phyloP scores from a whole-genome alignment of 2,329 filamentous ascomycete species.

The Ceratocystis colombiana region DNA sequence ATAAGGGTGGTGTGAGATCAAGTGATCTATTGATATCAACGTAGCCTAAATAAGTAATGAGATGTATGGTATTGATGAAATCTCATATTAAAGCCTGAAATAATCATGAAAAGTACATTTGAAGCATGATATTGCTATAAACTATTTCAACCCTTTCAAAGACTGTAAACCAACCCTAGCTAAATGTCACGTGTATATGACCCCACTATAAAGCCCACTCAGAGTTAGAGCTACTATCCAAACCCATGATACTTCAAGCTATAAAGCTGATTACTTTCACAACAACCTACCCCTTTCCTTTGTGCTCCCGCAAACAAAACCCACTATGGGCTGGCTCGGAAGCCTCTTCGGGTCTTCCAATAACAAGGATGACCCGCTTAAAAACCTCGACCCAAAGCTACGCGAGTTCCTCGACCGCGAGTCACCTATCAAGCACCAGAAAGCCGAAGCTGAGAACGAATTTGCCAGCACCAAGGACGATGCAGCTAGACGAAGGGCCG shows the following conservation, averaged over 20 bases:
- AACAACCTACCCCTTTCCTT: too few relatives aligned
- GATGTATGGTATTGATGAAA: too few relatives aligned
- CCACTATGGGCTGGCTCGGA: conserved; percentile 48
- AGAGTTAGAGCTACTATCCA: background rate
- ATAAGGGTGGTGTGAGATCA: background rate
- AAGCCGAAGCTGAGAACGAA: conserved; percentile 29
- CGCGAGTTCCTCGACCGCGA: conserved; percentile 78
- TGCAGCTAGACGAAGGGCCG: conserved; percentile 27
- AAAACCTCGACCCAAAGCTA: conserved; percentile 70
- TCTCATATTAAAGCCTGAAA: too few relatives aligned
- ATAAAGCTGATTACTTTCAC: background rate
- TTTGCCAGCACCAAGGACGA: conserved; percentile 18
- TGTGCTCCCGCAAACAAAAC: conserved; percentile 11
- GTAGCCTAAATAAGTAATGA: too few relatives aligned
- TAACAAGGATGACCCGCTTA: conserved; percentile 48
- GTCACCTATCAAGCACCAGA: conserved; percentile 59
- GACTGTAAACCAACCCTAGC: too few relatives aligned
- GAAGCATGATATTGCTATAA: too few relatives aligned
- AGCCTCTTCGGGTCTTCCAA: conserved; percentile 41
- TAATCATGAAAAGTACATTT: too few relatives aligned
- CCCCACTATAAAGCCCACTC: background rate
- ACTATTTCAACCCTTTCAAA: too few relatives aligned
- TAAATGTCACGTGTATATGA: background rate
- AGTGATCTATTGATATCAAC: too few relatives aligned
- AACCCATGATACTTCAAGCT: background rate